Evolutionary conservation across 345 rosid species (phyloP).

Genomic region (Excoecaria cochinchinensis): DNA sequence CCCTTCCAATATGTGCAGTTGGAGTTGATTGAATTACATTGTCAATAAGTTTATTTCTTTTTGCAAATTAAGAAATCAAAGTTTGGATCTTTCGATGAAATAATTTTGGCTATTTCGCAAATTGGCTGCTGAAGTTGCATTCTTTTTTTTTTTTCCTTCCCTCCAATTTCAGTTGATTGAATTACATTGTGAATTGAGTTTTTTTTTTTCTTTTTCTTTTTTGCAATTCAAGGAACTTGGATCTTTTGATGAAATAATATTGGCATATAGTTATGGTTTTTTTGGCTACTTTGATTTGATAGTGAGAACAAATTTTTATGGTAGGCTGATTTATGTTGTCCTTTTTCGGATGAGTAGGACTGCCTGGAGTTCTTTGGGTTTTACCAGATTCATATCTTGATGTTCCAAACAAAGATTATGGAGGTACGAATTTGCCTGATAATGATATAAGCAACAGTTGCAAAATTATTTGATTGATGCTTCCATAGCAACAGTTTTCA

Average conservation of each 20-base stretch:
- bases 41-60: neutral
- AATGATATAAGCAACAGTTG: neutral
- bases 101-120: neutral
- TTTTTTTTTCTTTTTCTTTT: no score
- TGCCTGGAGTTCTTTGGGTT: constrained; percentile 95
- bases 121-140: no score
- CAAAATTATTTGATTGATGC: neutral
- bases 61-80: neutral
- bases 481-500: neutral
- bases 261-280: neutral
- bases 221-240: neutral
- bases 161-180: neutral
- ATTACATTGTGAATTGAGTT: neutral
- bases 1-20: no score
- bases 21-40: neutral
- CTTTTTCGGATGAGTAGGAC: constrained; percentile 40
- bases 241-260: neutral
- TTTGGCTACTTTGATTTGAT: neutral
- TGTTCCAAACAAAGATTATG: constrained; percentile 96
- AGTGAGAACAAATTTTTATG: no score
- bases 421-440: constrained; percentile 51
- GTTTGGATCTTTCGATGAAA: neutral
- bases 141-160: no score
- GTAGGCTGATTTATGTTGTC: neutral
- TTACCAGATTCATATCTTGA: constrained; percentile 93